Conservation (phyloP, 176 grass and related monocot species). For the Bonia amplexicaulis region DNA sequence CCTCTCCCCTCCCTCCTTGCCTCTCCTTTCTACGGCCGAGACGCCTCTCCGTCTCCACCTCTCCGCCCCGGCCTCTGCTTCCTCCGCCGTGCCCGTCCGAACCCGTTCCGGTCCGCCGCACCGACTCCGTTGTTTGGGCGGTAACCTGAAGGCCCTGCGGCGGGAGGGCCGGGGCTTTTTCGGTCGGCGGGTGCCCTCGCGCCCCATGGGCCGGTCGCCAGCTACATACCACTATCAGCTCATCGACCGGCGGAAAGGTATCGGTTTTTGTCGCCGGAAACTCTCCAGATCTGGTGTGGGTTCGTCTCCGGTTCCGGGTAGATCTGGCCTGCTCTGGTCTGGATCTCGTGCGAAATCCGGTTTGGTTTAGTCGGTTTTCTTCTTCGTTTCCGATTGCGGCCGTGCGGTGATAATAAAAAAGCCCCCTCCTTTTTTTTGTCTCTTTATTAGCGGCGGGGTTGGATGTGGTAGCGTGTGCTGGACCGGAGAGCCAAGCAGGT, state of each 20-base stretch:
- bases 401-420: background rate
- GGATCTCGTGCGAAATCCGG: conserved; percentile 7
- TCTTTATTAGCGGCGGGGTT: background rate
- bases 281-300: conserved; percentile 14
- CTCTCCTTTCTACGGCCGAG: background rate
- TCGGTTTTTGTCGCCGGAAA: too few relatives aligned
- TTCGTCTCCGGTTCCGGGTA: background rate
- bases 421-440: background rate
- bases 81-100: background rate
- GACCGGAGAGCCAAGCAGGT: conserved; percentile 16
- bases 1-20: background rate
- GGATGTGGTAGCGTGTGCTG: background rate
- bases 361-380: background rate
- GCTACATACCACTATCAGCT: conserved; percentile 38
- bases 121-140: background rate
- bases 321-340: conserved; percentile 25
- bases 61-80: background rate
- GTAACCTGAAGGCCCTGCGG: background rate
- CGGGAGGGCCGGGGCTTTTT: background rate
- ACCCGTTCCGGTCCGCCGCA: background rate
- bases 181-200: background rate
- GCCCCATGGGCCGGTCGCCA: conserved; percentile 50
- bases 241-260: conserved; percentile 48
- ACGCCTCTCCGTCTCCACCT: background rate
- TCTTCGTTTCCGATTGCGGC: background rate